phyloP scores from a whole-genome alignment of 495 filamentous ascomycete species.

The Aspergillus avenaceus region DNA sequence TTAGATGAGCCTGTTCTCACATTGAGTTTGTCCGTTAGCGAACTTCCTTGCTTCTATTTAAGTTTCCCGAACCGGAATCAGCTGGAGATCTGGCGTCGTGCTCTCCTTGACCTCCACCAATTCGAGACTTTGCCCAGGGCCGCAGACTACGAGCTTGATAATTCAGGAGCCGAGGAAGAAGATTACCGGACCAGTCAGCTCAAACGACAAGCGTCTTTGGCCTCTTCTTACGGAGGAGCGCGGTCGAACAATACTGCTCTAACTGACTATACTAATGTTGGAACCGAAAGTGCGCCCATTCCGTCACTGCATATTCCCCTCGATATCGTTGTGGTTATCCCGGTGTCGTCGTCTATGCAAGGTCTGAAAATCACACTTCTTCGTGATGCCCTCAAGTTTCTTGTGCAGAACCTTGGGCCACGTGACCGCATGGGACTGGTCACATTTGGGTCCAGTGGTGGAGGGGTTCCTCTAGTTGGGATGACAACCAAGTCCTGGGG shows the following conservation, averaged over 20 bases:
- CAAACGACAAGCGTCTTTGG: conserved; percentile 81
- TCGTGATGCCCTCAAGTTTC: conserved; percentile 89
- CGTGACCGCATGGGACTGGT: conserved; percentile 95
- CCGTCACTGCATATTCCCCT: conserved; percentile 82
- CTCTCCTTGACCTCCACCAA: conserved; percentile 77
- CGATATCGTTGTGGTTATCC: conserved; percentile 95
- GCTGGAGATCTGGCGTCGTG: conserved; percentile 87
- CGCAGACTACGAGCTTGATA: conserved; percentile 73
- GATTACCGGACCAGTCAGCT: conserved; percentile 71
- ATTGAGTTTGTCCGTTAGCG: conserved; percentile 84
- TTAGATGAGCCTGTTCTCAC: conserved; percentile 81
- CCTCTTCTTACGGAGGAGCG: conserved; percentile 73
- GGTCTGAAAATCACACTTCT: conserved; percentile 95
- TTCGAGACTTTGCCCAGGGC: conserved; percentile 55
- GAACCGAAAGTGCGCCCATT: conserved; percentile 47
- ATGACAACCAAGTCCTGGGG: conserved; percentile 94
- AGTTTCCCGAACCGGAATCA: conserved; percentile 82
- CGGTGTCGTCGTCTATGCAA: conserved; percentile 98
- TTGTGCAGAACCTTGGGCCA: conserved; percentile 88
- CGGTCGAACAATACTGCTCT: conserved; percentile 44
- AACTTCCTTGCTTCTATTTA: conserved; percentile 95
- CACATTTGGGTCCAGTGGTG: conserved; percentile 92
- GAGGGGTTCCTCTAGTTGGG: conserved; percentile 91
- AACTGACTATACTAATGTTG: conserved; percentile 64
- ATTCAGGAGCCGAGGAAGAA: conserved; percentile 84